phyloP scores from a whole-genome alignment of 2,329 filamentous ascomycete species.

The Verticillium alfalfae region DNA sequence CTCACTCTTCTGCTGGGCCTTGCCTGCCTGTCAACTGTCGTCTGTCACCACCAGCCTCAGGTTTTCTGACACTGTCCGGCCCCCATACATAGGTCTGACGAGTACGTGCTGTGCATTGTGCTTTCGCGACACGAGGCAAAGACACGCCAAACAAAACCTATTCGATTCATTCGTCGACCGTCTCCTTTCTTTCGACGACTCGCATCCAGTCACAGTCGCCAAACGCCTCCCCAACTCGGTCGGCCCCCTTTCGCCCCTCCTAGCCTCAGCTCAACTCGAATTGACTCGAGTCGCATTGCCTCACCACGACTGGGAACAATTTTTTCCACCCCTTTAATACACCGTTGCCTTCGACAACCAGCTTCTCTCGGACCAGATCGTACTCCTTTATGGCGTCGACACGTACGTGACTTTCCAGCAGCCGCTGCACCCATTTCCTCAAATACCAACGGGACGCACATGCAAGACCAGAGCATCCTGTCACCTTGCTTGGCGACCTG shows the following conservation, averaged over 20 bases:
- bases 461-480: not conserved
- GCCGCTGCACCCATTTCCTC: not conserved
- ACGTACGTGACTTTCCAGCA: slow-evolving; percentile 8
- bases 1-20: not conserved
- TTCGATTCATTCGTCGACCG: not conserved
- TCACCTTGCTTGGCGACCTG: not conserved
- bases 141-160: not conserved
- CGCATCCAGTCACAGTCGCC: not conserved
- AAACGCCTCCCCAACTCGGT: not conserved
- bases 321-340: not conserved
- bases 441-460: not conserved
- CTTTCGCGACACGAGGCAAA: not conserved
- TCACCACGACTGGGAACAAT: not conserved
- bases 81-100: not conserved
- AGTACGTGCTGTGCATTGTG: not conserved
- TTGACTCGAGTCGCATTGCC: not conserved
- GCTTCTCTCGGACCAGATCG: not conserved
- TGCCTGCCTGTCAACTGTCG: not conserved
- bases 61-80: not conserved
- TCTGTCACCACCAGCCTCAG: not conserved
- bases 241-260: not conserved
- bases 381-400: slow-evolving; percentile 13
- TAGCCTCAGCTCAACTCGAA: not conserved
- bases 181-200: not conserved
- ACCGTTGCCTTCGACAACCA: not conserved